Evolutionary conservation across 2,329 filamentous ascomycete species (phyloP).

Genomic region (Penicillium nordicum): DNA sequence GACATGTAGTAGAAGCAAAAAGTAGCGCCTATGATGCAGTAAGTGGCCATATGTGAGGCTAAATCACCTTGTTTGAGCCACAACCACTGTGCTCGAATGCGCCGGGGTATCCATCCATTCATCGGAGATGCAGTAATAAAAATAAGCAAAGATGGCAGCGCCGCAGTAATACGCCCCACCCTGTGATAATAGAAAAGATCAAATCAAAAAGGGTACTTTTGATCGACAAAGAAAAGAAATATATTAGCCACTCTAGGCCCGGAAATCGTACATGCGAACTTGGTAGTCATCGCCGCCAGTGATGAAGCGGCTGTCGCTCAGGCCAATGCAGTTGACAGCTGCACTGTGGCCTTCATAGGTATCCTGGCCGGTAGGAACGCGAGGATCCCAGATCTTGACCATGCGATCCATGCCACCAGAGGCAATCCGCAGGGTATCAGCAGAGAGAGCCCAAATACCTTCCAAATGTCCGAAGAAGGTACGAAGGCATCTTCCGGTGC

Average conservation of each 20-base stretch:
- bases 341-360: conserved; percentile 89
- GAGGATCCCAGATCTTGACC: conserved; percentile 93
- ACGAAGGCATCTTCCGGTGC: conserved; percentile 74
- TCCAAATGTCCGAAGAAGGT: conserved; percentile 97
- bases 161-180: not conserved
- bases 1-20: not conserved
- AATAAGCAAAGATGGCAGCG: not conserved
- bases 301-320: conserved; percentile 85
- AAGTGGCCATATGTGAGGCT: not conserved
- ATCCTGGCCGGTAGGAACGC: conserved; percentile 84
- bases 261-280: conserved; percentile 77
- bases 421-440: conserved; percentile 82
- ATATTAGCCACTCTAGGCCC: conserved; percentile 23
- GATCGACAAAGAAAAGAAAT: not conserved
- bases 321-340: conserved; percentile 86
- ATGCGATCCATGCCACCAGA: conserved; percentile 89
- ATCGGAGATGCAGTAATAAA: conserved; percentile 7
- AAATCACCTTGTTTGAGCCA: not conserved
- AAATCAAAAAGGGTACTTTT: not conserved
- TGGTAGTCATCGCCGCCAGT: conserved; percentile 93
- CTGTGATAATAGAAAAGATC: not conserved
- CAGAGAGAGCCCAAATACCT: conserved; percentile 89
- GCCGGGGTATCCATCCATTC: conserved; percentile 22
- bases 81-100: conserved; percentile 7
- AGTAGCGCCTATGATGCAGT: conserved; percentile 4